phyloP scores from a whole-genome alignment of 805 yeast species.

The Teunomyces lycoperdinae region DNA sequence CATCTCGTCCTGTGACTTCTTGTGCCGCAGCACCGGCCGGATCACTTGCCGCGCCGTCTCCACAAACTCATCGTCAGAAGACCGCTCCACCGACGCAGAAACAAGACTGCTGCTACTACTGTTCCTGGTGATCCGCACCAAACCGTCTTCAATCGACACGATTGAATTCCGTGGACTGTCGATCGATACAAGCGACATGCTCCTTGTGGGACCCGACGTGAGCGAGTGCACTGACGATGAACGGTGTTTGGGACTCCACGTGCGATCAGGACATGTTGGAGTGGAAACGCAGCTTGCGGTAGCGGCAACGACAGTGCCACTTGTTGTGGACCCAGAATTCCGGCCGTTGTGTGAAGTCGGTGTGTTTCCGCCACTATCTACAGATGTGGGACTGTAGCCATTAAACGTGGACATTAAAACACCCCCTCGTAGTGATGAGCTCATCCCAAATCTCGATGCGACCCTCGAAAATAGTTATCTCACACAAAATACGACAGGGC shows the following conservation, averaged over 20 bases:
- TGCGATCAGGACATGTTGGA: not conserved
- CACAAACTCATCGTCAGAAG: slow-evolving; percentile 31
- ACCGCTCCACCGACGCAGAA: slow-evolving; percentile 3
- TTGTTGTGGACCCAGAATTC: not conserved
- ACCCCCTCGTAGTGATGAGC: slow-evolving; percentile 2
- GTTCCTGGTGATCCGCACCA: slow-evolving; percentile 29
- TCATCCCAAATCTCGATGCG: slow-evolving; percentile 2
- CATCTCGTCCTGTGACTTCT: not conserved
- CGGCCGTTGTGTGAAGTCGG: not conserved
- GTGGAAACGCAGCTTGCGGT: too few species aligned
- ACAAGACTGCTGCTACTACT: slow-evolving; percentile 28
- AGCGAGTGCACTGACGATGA: slow-evolving; percentile 29
- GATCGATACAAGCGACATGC: slow-evolving; percentile 36
- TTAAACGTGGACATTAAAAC: not conserved
- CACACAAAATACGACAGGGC: not conserved
- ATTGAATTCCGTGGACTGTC: slow-evolving; percentile 42
- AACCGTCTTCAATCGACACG: slow-evolving; percentile 35
- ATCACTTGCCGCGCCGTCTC: not conserved
- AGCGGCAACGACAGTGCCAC: not conserved
- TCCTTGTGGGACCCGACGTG: slow-evolving; percentile 20
- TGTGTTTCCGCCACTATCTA: not conserved
- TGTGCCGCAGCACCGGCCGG: not conserved
- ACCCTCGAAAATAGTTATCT: slow-evolving; percentile 6
- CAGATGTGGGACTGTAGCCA: not conserved
- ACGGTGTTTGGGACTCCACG: slow-evolving; percentile 21